These are phyloP conservation scores for Neonectria ditissima DNA, from an alignment of 2,329 filamentous ascomycete species.

Conservation along the genomic window DNA sequence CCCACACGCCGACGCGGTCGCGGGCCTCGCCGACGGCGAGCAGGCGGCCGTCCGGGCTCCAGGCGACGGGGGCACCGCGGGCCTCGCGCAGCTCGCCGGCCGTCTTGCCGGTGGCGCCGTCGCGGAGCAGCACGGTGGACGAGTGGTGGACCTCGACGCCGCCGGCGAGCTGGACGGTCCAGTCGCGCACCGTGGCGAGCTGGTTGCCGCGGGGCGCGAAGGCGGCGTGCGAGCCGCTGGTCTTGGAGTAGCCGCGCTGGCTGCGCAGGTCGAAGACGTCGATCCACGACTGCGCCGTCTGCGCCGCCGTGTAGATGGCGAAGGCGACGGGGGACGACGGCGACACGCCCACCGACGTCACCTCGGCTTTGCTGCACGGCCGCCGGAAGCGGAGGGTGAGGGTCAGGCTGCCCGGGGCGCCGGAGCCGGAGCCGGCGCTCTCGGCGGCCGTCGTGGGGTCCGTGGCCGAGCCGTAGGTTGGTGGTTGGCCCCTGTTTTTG, in stretches of 20 bases:
- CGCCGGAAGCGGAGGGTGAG: slow-evolving; percentile 46
- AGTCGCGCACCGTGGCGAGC: slow-evolving; percentile 48
- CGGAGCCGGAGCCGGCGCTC: slow-evolving; percentile 1
- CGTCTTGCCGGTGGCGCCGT: slow-evolving; percentile 48
- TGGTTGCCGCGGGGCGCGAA: slow-evolving; percentile 40
- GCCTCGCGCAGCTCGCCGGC: slow-evolving; percentile 48
- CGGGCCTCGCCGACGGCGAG: slow-evolving; percentile 48
- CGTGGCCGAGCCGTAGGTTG: slow-evolving; percentile 10
- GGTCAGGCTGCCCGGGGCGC: slow-evolving; percentile 31
- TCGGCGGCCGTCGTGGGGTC: not conserved
- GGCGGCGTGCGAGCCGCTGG: slow-evolving; percentile 47
- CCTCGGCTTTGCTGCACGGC: slow-evolving; percentile 47
- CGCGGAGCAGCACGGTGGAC: slow-evolving; percentile 48
- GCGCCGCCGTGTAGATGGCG: slow-evolving; percentile 47
- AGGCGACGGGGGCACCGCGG: slow-evolving; percentile 46
- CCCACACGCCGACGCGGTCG: slow-evolving; percentile 50
- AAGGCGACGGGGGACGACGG: slow-evolving; percentile 43
- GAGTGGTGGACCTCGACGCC: slow-evolving; percentile 48
- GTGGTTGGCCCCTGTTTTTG: slow-evolving; percentile 32
- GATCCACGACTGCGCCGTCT: slow-evolving; percentile 50
- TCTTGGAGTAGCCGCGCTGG: slow-evolving; percentile 46
- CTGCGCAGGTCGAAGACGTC: slow-evolving; percentile 49
- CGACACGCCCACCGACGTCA: slow-evolving; percentile 49
- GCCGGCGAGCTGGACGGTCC: slow-evolving; percentile 46
- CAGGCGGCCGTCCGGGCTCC: slow-evolving; percentile 47